Evolutionary conservation across 139 green algal genomes (phyloP), one percentile per base, ranked within the genome.

Genomic region (Microglena sp.): DNA sequence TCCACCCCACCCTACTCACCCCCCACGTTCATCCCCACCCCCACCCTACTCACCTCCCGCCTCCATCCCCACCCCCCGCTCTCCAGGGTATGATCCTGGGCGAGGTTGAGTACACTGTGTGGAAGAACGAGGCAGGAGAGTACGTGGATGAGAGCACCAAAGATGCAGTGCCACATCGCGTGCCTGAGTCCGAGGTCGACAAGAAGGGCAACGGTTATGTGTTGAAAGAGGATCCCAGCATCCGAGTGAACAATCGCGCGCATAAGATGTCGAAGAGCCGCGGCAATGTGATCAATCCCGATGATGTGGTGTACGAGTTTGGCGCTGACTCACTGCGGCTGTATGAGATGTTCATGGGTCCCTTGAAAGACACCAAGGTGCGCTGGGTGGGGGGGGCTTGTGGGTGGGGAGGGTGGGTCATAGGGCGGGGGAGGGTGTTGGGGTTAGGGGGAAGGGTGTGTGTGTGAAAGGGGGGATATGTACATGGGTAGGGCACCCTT

Each of bases 331-430:
- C 76, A 33, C 77, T 99, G 73, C 80, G 94, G 8, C 86, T 99
- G 50, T 99, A 99, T 66, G 94, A 99, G 74, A 99, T 99, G 94
- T 99, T 99, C 76, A 97, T 99, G 90, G 94, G 94, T 3, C 94
- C 94, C 11, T 83, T 99, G 57, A 60, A 79, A 2, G 90, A 96
- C 36, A 95, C 86, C 44, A 96, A 96, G 82, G 89, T 89, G 35
- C 5, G 64, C 8, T 33, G 53, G n/a, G n/a, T n/a, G n/a, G n/a
- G n/a, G n/a, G n/a, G n/a, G n/a, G n/a, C n/a, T n/a, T n/a, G n/a
- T n/a, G n/a, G n/a, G n/a, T n/a, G n/a, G n/a, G n/a, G n/a, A n/a
- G n/a, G n/a, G n/a, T n/a, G n/a, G n/a, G n/a, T n/a, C n/a, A n/a
- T n/a, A n/a, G n/a, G n/a, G n/a, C n/a, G n/a, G n/a, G n/a, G n/a